Percentiles rank a stretch among this genome's conserved stretches.
phyloP scores from a whole-genome alignment of 2,329 filamentous ascomycete species.

The Epichloe coenophiala region DNA sequence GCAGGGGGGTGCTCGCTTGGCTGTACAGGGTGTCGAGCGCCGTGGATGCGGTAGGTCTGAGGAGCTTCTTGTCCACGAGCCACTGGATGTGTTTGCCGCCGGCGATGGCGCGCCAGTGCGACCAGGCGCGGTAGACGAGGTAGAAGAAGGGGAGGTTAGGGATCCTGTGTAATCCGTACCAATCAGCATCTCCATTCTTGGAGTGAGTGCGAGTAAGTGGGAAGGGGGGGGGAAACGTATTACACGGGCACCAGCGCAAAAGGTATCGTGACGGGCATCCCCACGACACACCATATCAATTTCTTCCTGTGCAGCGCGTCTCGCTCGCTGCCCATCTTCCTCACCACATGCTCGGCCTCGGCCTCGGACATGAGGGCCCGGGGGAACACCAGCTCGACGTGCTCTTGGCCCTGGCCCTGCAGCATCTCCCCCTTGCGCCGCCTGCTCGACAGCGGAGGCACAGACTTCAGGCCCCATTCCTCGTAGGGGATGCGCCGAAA shows the following conservation, averaged over 20 bases:
- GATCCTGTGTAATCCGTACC: slow-evolving; percentile 37
- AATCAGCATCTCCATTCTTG: neutral
- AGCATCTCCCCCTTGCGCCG: slow-evolving; percentile 50
- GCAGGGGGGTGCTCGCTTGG: slow-evolving; percentile 21
- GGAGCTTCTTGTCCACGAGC: slow-evolving; percentile 59
- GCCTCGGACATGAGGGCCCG: slow-evolving; percentile 49
- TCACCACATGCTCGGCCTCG: slow-evolving; percentile 52
- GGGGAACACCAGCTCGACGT: slow-evolving; percentile 72
- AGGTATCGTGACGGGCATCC: slow-evolving; percentile 72
- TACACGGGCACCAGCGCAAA: slow-evolving; percentile 73
- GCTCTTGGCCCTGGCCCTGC: slow-evolving; percentile 44
- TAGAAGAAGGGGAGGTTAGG: slow-evolving; percentile 98
- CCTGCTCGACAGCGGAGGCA: slow-evolving; percentile 64
- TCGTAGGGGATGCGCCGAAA: slow-evolving; percentile 85
- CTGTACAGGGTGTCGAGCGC: slow-evolving; percentile 63
- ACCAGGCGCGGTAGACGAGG: slow-evolving; percentile 80
- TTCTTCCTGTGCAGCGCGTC: slow-evolving; percentile 63
- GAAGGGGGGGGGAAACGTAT: slow-evolving; percentile 25
- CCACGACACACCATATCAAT: slow-evolving; percentile 68
- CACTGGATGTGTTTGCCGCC: slow-evolving; percentile 79
- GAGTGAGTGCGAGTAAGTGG: neutral
- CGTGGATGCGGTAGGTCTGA: slow-evolving; percentile 51
- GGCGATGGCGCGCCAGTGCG: slow-evolving; percentile 73
- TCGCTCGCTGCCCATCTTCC: slow-evolving; percentile 62
- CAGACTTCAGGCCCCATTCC: slow-evolving; percentile 95